A percentile compares a stretch with the other conserved stretches of the same genome.
Evolutionary conservation across 176 grass and related monocot genomes (phyloP).

Genomic region (Metroxylon sagu): DNA sequence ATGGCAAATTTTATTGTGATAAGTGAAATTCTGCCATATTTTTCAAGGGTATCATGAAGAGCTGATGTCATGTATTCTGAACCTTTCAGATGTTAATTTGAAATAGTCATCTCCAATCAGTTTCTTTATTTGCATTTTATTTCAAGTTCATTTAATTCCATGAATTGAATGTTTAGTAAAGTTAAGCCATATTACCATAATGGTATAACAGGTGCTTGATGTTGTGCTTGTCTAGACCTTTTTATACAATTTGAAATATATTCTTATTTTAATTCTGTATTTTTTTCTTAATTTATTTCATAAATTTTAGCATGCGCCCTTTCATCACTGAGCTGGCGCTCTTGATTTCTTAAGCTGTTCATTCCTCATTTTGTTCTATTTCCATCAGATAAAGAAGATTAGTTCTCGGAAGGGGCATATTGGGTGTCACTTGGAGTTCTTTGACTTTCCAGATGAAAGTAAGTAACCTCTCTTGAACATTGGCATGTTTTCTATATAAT

Average conservation of each 20-base stretch:
- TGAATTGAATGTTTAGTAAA: too few relatives aligned
- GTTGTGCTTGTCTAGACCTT: too few relatives aligned
- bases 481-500: slow-evolving; percentile 11
- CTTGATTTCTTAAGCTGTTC: neutral
- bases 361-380: neutral
- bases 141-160: neutral
- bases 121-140: neutral
- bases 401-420: slow-evolving; percentile 13
- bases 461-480: slow-evolving; percentile 18
- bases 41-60: neutral
- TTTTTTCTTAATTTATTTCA: too few relatives aligned
- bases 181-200: too few relatives aligned
- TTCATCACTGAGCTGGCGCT: neutral
- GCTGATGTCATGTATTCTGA: neutral
- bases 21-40: neutral
- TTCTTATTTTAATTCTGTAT: too few relatives aligned
- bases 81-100: neutral
- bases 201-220: too few relatives aligned
- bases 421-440: slow-evolving; percentile 42
- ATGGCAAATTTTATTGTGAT: too few relatives aligned
- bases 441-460: slow-evolving; percentile 54
- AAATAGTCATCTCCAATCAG: neutral
- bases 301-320: neutral
- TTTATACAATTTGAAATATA: too few relatives aligned
- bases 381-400: slow-evolving; percentile 37